Percentiles rank a stretch among this genome's conserved stretches.
These are phyloP conservation scores for Phanerochaete carnosa DNA, from an alignment of 768 basidiomycete species.

Conservation along the genomic window DNA sequence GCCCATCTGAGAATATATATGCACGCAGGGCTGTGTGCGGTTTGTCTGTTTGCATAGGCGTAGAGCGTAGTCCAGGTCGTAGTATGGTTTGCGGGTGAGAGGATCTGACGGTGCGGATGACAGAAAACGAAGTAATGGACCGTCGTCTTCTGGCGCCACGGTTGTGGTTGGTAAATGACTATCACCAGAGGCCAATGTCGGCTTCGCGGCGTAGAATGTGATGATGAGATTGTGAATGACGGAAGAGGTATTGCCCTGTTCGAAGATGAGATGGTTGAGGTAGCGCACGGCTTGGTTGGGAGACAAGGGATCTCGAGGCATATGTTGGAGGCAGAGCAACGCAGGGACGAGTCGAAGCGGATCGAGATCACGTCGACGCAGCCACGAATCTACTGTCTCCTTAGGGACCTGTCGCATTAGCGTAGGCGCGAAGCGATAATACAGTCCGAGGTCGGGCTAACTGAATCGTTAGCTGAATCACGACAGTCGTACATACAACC, in stretches of 20 bases:
- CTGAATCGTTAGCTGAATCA: not conserved
- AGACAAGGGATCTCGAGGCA: slow-evolving; percentile 65
- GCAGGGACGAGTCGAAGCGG: slow-evolving; percentile 87
- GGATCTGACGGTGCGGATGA: slow-evolving; percentile 79
- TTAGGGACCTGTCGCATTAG: slow-evolving; percentile 85
- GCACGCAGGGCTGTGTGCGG: slow-evolving; percentile 85
- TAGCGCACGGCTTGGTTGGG: slow-evolving; percentile 90
- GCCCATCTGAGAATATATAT: slow-evolving; percentile 97
- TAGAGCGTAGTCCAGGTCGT: slow-evolving; percentile 95
- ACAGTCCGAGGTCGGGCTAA: slow-evolving; percentile 81
- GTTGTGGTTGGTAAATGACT: slow-evolving; percentile 33
- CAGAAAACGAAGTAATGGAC: slow-evolving; percentile 78
- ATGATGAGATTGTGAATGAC: slow-evolving; percentile 94
- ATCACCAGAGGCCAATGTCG: slow-evolving; percentile 43
- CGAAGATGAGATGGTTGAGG: slow-evolving; percentile 80
- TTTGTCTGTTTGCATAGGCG: slow-evolving; percentile 84
- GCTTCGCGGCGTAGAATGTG: slow-evolving; percentile 71
- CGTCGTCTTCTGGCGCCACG: slow-evolving; percentile 54
- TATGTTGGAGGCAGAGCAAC: slow-evolving; percentile 75
- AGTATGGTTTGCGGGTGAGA: slow-evolving; percentile 82
- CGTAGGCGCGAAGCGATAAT: slow-evolving; percentile 89
- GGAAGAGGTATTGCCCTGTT: slow-evolving; percentile 73
- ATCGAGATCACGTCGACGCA: slow-evolving; percentile 76
- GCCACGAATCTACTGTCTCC: slow-evolving; percentile 90
- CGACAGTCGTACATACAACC: not conserved